Base-by-base conservation (phyloP, 352 stramenopile species). In the Globisporangium sylvaticum region DNA sequence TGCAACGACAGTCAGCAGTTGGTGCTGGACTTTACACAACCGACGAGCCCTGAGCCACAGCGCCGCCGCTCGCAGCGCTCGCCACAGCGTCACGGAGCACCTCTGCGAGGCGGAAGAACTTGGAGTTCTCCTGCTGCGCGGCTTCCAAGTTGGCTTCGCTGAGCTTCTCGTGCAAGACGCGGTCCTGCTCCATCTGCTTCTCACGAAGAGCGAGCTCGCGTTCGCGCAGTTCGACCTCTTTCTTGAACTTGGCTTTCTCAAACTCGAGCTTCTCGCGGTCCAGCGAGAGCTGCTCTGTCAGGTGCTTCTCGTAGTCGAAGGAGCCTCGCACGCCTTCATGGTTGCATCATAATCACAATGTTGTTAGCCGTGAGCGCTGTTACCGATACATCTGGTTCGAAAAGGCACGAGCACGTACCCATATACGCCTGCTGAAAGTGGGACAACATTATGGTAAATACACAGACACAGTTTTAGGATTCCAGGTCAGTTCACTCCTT, bases 261-360 rank as follows among this genome's bases (percentile, higher is more conserved):
- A 92, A 92, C 61, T 88, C 84, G 22, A 94, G 67, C 0, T 80
- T 79, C 65, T 94, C 82, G 46, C 80, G 86, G 48, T 92, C 83
- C 32, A 94, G 70, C 39, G 81, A 75, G 3, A 94, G 78, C 48
- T 90, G 82, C 66, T 92, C 85, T 20, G 75, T 73, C 64, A 90
- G 68, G 70, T 92, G 82, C 66, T 87, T 89, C 64, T 91, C 85
- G 68, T 92, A 89, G 72, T 91, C 83, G 34, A 89, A 89, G n/a
- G 79, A 69, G 9, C 65, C 67, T 22, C 80, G 77, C 27, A 55
- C 44, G 67, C 69, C 68, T 72, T 55, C 59, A 73, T 42, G 9
- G 10, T 42, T 42, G 64, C 22, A 65, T 24, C 18, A 25, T 9
- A 29, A 14, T 34, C 5, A 57, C 29, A 58, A 18, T 4, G 15